Evolutionary conservation across 371 early-diverging fungal species (phyloP).

Genomic region (Racocetra persica): DNA sequence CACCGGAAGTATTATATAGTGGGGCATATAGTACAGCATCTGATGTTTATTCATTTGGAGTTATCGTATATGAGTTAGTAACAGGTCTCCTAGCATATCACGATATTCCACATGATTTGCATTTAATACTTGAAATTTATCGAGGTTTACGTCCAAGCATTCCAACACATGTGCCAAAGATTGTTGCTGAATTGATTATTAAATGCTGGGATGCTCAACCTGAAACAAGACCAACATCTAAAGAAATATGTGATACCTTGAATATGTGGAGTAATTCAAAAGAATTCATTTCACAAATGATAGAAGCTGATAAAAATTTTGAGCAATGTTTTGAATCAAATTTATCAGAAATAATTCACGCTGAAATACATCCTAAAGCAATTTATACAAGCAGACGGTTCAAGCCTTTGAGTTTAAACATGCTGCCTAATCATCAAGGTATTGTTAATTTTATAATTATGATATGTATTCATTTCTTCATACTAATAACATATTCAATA

Average conservation of each 20-base stretch:
- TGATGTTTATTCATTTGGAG: constrained; percentile 11
- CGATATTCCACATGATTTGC: constrained; percentile 4
- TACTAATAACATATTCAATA: too few relatives aligned
- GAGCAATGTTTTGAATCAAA: not conserved
- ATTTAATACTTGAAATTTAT: not conserved
- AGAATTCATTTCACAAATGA: not conserved
- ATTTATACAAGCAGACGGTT: constrained; percentile 23
- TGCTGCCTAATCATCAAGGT: too few relatives aligned
- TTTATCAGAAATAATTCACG: not conserved
- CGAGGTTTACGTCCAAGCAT: constrained; percentile 4
- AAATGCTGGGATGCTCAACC: constrained; percentile 11
- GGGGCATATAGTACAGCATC: not conserved
- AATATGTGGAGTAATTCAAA: not conserved
- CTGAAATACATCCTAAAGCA: constrained; percentile 19
- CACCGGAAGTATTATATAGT: not conserved
- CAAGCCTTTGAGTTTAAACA: too few relatives aligned
- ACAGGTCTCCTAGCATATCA: constrained; percentile 1
- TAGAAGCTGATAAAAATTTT: not conserved
- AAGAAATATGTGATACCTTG: constrained; percentile 3
- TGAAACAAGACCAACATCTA: not conserved
- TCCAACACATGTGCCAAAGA: not conserved
- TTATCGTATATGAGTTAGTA: not conserved
- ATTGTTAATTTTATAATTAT: too few relatives aligned
- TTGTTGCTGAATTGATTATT: not conserved
- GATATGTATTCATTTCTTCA: too few relatives aligned